These are phyloP conservation scores for Ambrosia hybrid DNA, from an alignment of 140 eudicot species.

Conservation along the genomic window DNA sequence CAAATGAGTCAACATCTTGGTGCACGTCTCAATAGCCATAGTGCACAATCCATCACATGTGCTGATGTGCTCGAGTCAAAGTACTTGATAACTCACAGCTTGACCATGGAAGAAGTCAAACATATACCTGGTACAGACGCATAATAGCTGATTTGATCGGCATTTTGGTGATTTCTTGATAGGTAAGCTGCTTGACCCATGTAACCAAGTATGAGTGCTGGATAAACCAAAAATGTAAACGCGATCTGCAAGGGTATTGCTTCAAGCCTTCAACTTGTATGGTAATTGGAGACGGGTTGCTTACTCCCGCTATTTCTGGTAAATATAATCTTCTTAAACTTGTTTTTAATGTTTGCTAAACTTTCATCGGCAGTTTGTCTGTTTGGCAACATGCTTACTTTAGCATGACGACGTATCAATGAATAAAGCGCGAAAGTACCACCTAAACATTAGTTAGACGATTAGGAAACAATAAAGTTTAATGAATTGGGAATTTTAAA, in stretches of 20 bases:
- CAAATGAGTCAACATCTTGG: slow-evolving; percentile 80
- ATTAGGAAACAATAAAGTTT: too few species aligned
- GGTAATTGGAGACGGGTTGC: too few species aligned
- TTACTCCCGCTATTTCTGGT: too few species aligned
- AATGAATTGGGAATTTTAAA: too few species aligned
- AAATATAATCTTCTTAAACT: too few species aligned
- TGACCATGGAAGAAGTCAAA: slow-evolving; percentile 1
- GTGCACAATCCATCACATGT: slow-evolving; percentile 61
- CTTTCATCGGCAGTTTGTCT: too few species aligned
- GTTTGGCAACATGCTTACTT: too few species aligned
- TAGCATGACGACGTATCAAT: too few species aligned
- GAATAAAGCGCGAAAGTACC: too few species aligned
- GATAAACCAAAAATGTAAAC: slow-evolving; percentile 82
- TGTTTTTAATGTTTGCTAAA: too few species aligned
- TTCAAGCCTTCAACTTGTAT: too few species aligned
- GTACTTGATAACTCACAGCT: neutral
- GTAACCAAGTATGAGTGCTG: slow-evolving; percentile 81
- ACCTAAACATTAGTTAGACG: too few species aligned
- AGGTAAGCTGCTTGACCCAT: slow-evolving; percentile 97
- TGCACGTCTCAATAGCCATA: slow-evolving; percentile 89
- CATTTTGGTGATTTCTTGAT: slow-evolving; percentile 60
- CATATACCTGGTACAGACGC: slow-evolving; percentile 80
- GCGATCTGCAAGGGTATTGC: slow-evolving; percentile 80
- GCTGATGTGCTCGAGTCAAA: neutral
- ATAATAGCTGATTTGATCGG: slow-evolving; percentile 59